Percentiles rank a stretch among this genome's conserved stretches.
Conservation (phyloP, 1,139 yeast genomes). For the Entelexis sorbosivorans region DNA sequence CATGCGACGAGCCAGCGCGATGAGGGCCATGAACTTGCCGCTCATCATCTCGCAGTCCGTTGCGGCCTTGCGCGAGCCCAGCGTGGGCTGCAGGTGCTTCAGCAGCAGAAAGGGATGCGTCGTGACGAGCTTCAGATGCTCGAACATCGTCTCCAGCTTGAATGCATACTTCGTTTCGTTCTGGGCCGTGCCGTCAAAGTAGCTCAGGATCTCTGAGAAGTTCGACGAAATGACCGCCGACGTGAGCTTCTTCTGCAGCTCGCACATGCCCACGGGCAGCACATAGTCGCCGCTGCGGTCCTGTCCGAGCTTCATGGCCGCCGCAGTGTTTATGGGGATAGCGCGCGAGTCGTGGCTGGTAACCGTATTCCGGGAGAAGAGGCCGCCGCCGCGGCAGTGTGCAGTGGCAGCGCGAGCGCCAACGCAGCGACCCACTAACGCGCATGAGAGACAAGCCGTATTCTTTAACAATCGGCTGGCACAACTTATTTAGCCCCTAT, state of each 20-base stretch:
- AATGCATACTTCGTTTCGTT: conserved; percentile 14
- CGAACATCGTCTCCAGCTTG: conserved; percentile 52
- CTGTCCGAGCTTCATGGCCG: conserved; percentile 1
- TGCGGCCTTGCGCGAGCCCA: conserved; percentile 69
- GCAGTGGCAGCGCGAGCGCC: too few relatives aligned
- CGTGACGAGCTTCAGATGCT: conserved; percentile 66
- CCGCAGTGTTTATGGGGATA: not conserved
- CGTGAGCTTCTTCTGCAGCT: conserved; percentile 79
- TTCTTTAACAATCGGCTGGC: too few relatives aligned
- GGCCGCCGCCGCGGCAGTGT: too few relatives aligned
- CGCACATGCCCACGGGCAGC: conserved; percentile 78
- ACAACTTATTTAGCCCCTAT: too few relatives aligned
- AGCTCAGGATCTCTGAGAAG: conserved; percentile 78
- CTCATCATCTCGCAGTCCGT: conserved; percentile 64
- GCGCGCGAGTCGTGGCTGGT: not conserved
- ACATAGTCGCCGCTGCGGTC: conserved; percentile 42
- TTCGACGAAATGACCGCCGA: conserved; percentile 87
- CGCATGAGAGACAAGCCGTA: too few relatives aligned
- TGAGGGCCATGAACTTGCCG: conserved; percentile 69
- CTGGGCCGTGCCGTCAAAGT: conserved; percentile 58
- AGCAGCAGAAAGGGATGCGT: conserved; percentile 83
- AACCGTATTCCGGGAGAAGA: not conserved
- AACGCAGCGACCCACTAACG: too few relatives aligned
- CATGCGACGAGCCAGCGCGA: conserved; percentile 37
- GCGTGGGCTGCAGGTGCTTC: conserved; percentile 76